A percentile compares a stretch with the other conserved stretches of the same genome.
These are phyloP conservation scores for Nakaseomyces glabratus DNA, from an alignment of 1,139 yeast genomes.

Conservation along the genomic window DNA sequence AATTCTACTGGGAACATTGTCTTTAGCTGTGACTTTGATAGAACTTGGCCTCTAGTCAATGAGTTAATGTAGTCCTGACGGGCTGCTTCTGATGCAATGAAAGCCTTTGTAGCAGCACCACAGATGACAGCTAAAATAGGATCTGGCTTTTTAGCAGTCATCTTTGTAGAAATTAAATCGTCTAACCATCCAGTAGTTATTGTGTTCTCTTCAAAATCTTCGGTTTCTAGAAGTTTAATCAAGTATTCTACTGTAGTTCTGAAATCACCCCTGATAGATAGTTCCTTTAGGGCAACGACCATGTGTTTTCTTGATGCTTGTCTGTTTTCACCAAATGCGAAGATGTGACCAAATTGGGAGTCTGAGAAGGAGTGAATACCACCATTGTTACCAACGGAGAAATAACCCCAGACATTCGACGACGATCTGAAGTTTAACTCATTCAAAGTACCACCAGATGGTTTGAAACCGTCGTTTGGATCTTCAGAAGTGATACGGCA, in stretches of 20 bases:
- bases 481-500: constrained; percentile 98
- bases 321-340: constrained; percentile 97
- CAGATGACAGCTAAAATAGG: constrained; percentile 82
- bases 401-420: constrained; percentile 98
- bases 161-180: constrained; percentile 82
- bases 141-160: constrained; percentile 96
- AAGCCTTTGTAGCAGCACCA: constrained; percentile 96
- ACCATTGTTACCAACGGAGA: constrained; percentile 93
- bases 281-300: constrained; percentile 96
- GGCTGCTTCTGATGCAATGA: constrained; percentile 66
- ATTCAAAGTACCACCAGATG: constrained; percentile 93
- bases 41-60: constrained; percentile 92
- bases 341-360: constrained; percentile 97
- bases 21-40: constrained; percentile 66
- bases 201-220: constrained; percentile 91
- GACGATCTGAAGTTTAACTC: constrained; percentile 95
- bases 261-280: constrained; percentile 95
- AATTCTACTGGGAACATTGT: constrained; percentile 90
- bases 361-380: constrained; percentile 96
- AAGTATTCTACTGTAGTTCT: constrained; percentile 95
- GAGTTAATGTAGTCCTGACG: constrained; percentile 59
- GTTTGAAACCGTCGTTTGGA: constrained; percentile 98
- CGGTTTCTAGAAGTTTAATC: constrained; percentile 88
- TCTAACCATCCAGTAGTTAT: constrained; percentile 99
- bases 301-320: constrained; percentile 96